Percentiles rank a stretch among this genome's conserved stretches.
Evolutionary conservation across 139 green algal species (phyloP).

Genomic region (Bryopsis sp.): DNA sequence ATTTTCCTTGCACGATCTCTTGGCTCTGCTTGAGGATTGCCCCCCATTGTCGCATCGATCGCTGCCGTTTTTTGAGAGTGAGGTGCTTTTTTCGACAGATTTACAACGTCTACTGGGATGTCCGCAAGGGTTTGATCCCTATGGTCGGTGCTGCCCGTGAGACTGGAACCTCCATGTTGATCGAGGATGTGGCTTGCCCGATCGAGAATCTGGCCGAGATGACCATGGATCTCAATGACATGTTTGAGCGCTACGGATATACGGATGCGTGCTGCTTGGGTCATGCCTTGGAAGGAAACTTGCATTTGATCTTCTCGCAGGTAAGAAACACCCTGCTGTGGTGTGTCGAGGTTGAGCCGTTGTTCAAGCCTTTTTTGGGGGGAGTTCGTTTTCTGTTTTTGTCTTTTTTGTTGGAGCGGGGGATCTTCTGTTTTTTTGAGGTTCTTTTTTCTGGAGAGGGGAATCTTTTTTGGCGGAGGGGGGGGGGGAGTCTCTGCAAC

Average conservation of each 20-base stretch:
- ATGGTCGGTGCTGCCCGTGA: slow-evolving; percentile 88
- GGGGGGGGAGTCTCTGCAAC: no score
- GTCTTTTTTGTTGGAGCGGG: no score
- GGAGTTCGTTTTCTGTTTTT: no score
- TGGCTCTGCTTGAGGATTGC: background rate
- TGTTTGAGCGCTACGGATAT: slow-evolving; percentile 81
- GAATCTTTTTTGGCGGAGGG: no score
- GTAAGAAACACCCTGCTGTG: no score
- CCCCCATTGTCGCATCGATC: background rate
- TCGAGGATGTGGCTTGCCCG: slow-evolving; percentile 95
- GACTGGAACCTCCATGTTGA: slow-evolving; percentile 86
- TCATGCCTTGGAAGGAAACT: slow-evolving; percentile 94
- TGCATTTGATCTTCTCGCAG: slow-evolving; percentile 94
- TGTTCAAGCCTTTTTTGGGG: no score
- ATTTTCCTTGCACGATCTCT: no score
- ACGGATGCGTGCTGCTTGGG: slow-evolving; percentile 91
- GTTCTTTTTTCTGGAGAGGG: no score
- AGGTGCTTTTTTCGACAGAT: slow-evolving; percentile 18
- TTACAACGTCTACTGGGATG: slow-evolving; percentile 89
- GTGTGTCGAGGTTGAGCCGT: no score
- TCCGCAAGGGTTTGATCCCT: slow-evolving; percentile 93
- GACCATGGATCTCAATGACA: slow-evolving; percentile 92
- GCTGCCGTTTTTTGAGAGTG: background rate
- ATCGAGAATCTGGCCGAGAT: slow-evolving; percentile 92
- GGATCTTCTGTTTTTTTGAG: no score